Evolutionary conservation across 78 protist species (phyloP), one percentile per base, ranked within the genome.

Genomic region (Creolimax fragrantissima): DNA sequence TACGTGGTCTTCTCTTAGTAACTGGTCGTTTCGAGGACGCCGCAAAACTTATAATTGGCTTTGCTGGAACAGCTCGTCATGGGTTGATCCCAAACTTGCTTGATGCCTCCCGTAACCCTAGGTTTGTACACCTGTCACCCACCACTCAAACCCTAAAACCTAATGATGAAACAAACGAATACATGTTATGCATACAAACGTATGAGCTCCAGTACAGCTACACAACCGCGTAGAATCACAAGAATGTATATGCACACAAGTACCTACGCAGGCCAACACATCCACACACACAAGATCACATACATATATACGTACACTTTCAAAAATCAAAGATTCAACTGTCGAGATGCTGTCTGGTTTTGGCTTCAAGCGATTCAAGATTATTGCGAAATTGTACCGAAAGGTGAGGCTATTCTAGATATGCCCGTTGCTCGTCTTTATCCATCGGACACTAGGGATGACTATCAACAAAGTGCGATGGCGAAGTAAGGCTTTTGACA

Each of bases 51-150:
- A 66, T 98, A 3, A 88, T 96, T 41, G 95, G 92, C 4, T 94
- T 45, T 44, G 97, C 96, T 4, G 88, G 93, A 2, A 2, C 35
- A 6, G n/a, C 94, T 32, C 90, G 97, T 35, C 97, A 96, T 83
- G 99, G 99, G 3, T 86, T 98, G 24, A 92, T 98, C 42, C 99
- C 99, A 32, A 98, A 98, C 92, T 94, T 98, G 45, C 41, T 97
- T 37, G 98, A 96, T 84, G 45, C 94, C 83, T 96, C 98, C 35
- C 47, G 74, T 3, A 91, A 93, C 58, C 24, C 74, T 85, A 95
- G 42, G 45, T 96, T 43, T 91, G 92, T 36, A n/a, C n/a, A n/a
- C 43, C 43, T 7, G 24, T 11, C 88, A 58, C 74, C 36, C 74
- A 58, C 74, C 36, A 17, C 17, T 58, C 36, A 32, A 58, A 58